A percentile compares a stretch with the other conserved stretches of the same genome.
Evolutionary conservation across 2,329 filamentous ascomycete genomes (phyloP).

Genomic region (Fusarium tjaetaba): DNA sequence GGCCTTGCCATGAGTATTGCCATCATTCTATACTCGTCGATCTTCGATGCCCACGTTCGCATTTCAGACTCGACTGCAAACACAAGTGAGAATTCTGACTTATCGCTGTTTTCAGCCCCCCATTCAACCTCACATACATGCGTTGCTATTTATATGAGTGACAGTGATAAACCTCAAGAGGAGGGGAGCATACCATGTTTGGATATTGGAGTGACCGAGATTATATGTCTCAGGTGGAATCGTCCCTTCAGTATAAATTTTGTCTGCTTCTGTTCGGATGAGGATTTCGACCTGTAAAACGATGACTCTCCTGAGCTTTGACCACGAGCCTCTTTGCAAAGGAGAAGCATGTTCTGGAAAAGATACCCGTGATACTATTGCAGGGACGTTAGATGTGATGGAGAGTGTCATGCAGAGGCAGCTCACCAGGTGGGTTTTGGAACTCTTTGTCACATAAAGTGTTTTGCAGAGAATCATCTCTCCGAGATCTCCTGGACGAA

Average conservation of each 20-base stretch:
- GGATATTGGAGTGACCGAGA: no score
- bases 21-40: not conserved
- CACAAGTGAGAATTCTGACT: accelerated
- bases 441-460: no score
- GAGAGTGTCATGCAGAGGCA: no score
- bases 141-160: accelerated
- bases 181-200: no score
- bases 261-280: not conserved
- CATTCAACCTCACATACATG: accelerated
- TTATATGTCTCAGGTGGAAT: accelerated
- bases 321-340: not conserved
- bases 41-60: not conserved
- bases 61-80: not conserved
- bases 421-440: no score
- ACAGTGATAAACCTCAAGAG: no score
- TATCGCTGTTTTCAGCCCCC: accelerated
- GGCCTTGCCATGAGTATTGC: accelerated
- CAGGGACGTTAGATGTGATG: no score
- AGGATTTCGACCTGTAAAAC: accelerated
- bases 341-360: not conserved
- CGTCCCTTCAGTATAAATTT: accelerated
- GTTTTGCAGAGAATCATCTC: no score
- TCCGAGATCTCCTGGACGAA: no score
- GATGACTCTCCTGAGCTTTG: accelerated
- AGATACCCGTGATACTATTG: not conserved